Evolutionary conservation across 495 filamentous ascomycete genomes (phyloP).

Genomic region (Aspergillus taichungensis): DNA sequence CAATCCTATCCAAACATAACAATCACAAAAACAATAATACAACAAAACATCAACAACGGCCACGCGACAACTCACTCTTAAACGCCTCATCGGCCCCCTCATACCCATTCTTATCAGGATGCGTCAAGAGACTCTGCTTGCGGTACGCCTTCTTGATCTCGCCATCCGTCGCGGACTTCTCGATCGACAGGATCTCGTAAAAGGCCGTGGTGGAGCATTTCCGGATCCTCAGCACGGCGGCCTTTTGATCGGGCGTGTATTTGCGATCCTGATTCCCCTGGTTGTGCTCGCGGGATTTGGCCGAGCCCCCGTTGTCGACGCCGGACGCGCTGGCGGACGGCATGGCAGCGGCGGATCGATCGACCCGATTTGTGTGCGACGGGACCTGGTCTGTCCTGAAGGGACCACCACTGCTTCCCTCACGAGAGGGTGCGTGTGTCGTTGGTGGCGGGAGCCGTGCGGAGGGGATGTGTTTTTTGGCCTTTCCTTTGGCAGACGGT

Average conservation of each 20-base stretch:
- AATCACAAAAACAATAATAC: neutral
- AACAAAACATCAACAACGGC: neutral
- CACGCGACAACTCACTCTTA: constrained; percentile 52
- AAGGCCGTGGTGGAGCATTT: constrained; percentile 77
- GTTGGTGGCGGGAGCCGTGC: neutral
- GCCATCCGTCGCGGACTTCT: constrained; percentile 61
- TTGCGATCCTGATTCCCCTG: constrained; percentile 88
- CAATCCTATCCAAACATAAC: neutral
- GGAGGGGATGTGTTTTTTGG: neutral
- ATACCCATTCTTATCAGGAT: constrained; percentile 99
- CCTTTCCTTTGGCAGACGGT: neutral
- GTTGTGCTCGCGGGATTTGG: constrained; percentile 76
- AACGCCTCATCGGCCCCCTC: constrained; percentile 95
- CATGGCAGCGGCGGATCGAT: constrained; percentile 41
- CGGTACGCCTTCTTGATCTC: constrained; percentile 98
- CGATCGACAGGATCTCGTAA: constrained; percentile 83
- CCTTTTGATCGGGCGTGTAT: constrained; percentile 83
- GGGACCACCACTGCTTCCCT: neutral
- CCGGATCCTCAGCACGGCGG: constrained; percentile 78
- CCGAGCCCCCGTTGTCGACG: constrained; percentile 51
- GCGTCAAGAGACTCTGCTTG: constrained; percentile 84
- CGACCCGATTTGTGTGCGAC: too few species aligned
- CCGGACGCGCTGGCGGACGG: constrained; percentile 70
- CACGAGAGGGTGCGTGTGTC: constrained; percentile 11
- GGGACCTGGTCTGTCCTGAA: too few species aligned